These are phyloP conservation scores for Rhodofomes roseus DNA, from an alignment of 1,284 basidiomycete genomes.

Conservation along the genomic window DNA sequence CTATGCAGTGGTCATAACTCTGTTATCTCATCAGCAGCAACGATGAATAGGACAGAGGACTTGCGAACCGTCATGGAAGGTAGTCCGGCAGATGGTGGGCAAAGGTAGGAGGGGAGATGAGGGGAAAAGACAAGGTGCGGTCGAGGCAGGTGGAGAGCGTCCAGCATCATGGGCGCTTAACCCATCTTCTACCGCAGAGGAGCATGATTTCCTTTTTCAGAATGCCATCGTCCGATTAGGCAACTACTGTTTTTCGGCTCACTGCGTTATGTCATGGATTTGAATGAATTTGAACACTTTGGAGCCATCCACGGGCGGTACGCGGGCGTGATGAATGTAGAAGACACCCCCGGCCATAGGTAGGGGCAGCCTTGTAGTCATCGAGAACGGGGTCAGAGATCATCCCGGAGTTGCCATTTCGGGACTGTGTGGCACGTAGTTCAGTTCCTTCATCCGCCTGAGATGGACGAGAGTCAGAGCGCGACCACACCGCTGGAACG, in stretches of 20 bases:
- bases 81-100: neutral
- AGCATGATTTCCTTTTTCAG: too few species aligned
- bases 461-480: neutral
- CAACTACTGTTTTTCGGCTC: too few species aligned
- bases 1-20: constrained; percentile 28
- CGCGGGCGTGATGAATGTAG: too few species aligned
- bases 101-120: neutral
- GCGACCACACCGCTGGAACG: neutral
- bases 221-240: too few species aligned
- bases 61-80: constrained; percentile 4
- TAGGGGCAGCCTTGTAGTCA: too few species aligned
- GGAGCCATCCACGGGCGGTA: too few species aligned
- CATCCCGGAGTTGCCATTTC: neutral
- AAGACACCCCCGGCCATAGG: too few species aligned
- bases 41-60: neutral
- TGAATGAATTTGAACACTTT: too few species aligned
- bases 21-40: constrained; percentile 14
- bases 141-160: neutral
- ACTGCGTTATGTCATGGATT: too few species aligned
- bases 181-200: too few species aligned
- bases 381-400: neutral
- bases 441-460: neutral
- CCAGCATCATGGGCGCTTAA: neutral
- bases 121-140: neutral
- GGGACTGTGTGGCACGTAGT: neutral